Evolutionary conservation across 129 eudicot genomes (phyloP).

Genomic region (Pseudognaphalium luteoalbum): DNA sequence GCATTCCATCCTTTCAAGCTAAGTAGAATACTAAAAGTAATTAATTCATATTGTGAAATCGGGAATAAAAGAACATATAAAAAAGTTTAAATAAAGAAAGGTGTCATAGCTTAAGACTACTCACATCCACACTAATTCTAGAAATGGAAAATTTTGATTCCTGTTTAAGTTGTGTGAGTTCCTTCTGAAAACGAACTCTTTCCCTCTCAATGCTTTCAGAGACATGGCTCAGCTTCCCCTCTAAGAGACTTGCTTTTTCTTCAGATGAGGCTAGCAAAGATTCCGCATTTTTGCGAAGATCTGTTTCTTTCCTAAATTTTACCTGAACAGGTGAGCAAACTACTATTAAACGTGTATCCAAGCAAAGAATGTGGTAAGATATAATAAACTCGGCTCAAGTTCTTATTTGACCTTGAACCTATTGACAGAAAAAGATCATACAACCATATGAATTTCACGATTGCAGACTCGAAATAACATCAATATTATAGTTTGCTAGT

Average conservation of each 20-base stretch:
- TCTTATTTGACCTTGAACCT: slow-evolving; percentile 5
- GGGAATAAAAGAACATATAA: no score
- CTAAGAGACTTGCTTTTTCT: slow-evolving; percentile 63
- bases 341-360: not conserved
- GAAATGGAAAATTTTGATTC: slow-evolving; percentile 72
- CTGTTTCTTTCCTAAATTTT: slow-evolving; percentile 64
- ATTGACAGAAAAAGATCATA: not conserved
- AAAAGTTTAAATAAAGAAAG: no score
- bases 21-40: slow-evolving; percentile 18
- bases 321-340: slow-evolving; percentile 42
- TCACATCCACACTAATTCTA: slow-evolving; percentile 76
- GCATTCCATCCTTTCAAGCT: slow-evolving; percentile 91
- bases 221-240: slow-evolving; percentile 50
- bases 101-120: slow-evolving; percentile 29
- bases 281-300: slow-evolving; percentile 75
- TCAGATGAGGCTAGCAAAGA: slow-evolving; percentile 62
- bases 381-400: slow-evolving; percentile 10
- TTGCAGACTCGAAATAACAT: slow-evolving; percentile 4
- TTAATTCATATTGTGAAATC: slow-evolving; percentile 26
- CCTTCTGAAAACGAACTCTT: slow-evolving; percentile 64
- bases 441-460: not conserved
- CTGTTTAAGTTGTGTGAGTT: slow-evolving; percentile 52
- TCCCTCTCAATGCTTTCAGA: slow-evolving; percentile 49
- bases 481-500: not conserved
- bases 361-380: not conserved